Evolutionary conservation across 352 stramenopile genomes (phyloP).

Genomic region (Pythium periplocum): DNA sequence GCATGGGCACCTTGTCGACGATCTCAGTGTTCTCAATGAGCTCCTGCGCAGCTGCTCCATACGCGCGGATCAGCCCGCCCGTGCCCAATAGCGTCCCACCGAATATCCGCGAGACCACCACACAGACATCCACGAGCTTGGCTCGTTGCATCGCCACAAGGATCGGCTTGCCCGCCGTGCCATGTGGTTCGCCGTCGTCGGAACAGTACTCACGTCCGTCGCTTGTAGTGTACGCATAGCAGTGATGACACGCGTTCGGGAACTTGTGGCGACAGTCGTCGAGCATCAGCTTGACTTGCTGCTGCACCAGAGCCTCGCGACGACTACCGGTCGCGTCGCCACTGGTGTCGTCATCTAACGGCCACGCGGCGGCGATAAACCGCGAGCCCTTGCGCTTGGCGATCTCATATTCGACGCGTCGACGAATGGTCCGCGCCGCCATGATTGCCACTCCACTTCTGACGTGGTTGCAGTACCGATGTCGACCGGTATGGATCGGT

Average conservation of each 20-base stretch:
- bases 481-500: too few species aligned
- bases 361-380: slow-evolving; percentile 69
- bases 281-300: slow-evolving; percentile 41
- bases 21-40: slow-evolving; percentile 47
- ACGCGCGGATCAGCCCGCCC: slow-evolving; percentile 67
- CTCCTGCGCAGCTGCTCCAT: slow-evolving; percentile 52
- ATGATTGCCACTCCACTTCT: background rate
- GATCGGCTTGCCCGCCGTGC: slow-evolving; percentile 65
- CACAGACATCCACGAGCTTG: slow-evolving; percentile 60
- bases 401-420: slow-evolving; percentile 62
- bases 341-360: slow-evolving; percentile 18
- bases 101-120: slow-evolving; percentile 74
- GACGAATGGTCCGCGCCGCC: slow-evolving; percentile 31
- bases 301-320: slow-evolving; percentile 15
- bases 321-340: slow-evolving; percentile 8
- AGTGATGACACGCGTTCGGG: slow-evolving; percentile 65
- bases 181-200: slow-evolving; percentile 73
- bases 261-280: slow-evolving; percentile 36
- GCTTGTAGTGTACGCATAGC: slow-evolving; percentile 56
- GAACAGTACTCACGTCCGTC: slow-evolving; percentile 55
- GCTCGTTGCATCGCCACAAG: slow-evolving; percentile 48
- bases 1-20: slow-evolving; percentile 43
- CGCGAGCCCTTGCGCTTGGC: slow-evolving; percentile 79
- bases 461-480: too few species aligned
- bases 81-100: slow-evolving; percentile 68